These are phyloP conservation scores for Cercophora newfieldiana DNA, from an alignment of 495 filamentous ascomycete genomes.

Conservation along the genomic window DNA sequence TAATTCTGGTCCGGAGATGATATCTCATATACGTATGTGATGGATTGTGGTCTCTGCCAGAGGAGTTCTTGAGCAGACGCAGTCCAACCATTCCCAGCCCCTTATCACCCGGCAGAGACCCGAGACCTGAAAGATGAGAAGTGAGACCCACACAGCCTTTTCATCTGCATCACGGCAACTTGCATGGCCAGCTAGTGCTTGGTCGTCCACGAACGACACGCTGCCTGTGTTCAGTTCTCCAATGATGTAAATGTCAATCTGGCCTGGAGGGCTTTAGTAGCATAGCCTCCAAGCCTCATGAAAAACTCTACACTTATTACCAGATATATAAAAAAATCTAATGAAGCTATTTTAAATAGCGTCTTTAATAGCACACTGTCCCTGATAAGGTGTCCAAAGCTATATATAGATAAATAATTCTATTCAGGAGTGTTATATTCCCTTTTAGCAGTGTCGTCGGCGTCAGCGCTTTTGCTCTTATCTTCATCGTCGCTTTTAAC, in stretches of 20 bases:
- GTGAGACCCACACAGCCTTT: not conserved
- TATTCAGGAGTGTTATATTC: too few relatives aligned
- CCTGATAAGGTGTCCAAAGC: not conserved
- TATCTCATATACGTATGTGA: not conserved
- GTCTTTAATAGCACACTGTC: not conserved
- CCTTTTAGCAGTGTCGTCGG: too few relatives aligned
- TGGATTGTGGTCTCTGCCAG: too few relatives aligned
- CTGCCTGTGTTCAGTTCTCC: not conserved
- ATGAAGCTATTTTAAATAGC: not conserved
- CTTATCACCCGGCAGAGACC: too few relatives aligned
- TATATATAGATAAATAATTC: too few relatives aligned
- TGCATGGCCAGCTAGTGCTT: not conserved
- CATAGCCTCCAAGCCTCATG: not conserved
- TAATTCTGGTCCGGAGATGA: not conserved
- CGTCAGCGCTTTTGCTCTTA: too few relatives aligned
- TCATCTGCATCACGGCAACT: not conserved
- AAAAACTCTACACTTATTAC: not conserved
- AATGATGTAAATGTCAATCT: not conserved
- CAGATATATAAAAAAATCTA: not conserved
- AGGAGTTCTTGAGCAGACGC: too few relatives aligned
- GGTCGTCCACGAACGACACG: not conserved
- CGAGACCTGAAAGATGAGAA: not conserved
- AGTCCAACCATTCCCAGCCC: not conserved
- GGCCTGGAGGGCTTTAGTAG: not conserved
- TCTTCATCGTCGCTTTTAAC: too few relatives aligned